Evolutionary conservation across 2,329 filamentous ascomycete genomes (phyloP).

Genomic region (Daldinia sp.): DNA sequence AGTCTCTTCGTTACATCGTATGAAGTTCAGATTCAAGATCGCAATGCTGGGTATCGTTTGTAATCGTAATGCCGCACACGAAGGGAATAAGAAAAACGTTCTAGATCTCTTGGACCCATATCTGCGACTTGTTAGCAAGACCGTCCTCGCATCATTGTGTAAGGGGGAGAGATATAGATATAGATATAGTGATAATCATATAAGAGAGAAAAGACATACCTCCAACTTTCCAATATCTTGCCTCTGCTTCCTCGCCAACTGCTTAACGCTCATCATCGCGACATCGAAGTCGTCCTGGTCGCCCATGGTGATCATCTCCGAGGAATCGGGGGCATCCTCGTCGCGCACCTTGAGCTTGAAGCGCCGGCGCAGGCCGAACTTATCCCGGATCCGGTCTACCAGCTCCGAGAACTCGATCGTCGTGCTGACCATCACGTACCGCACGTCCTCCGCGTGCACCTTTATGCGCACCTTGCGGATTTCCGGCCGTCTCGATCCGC

Average conservation of each 20-base stretch:
- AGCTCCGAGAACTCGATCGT: slow-evolving; percentile 80
- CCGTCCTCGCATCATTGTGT: background rate
- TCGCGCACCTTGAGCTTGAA: slow-evolving; percentile 92
- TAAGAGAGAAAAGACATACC: slow-evolving; percentile 63
- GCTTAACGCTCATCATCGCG: slow-evolving; percentile 75
- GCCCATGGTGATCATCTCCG: slow-evolving; percentile 94
- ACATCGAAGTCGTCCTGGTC: slow-evolving; percentile 97
- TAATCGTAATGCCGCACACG: slow-evolving; percentile 41
- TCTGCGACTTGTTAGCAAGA: slow-evolving; percentile 49
- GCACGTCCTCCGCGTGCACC: slow-evolving; percentile 88
- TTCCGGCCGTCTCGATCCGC: slow-evolving; percentile 68
- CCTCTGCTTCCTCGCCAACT: slow-evolving; percentile 74
- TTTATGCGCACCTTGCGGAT: slow-evolving; percentile 87
- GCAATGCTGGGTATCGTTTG: slow-evolving; percentile 48
- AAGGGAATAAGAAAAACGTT: slow-evolving; percentile 41
- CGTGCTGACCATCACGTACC: slow-evolving; percentile 86
- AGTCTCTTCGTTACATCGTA: slow-evolving; percentile 45
- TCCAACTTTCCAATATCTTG: slow-evolving; percentile 93
- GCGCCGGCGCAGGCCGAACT: slow-evolving; percentile 78
- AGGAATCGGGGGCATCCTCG: slow-evolving; percentile 74
- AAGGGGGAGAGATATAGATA: background rate
- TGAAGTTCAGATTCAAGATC: slow-evolving; percentile 36
- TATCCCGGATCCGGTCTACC: slow-evolving; percentile 80
- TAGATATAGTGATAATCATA: background rate
- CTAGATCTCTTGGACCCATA: slow-evolving; percentile 60